phyloP scores from a whole-genome alignment of 2,329 filamentous ascomycete species.

The Thielaviopsis punctulata region DNA sequence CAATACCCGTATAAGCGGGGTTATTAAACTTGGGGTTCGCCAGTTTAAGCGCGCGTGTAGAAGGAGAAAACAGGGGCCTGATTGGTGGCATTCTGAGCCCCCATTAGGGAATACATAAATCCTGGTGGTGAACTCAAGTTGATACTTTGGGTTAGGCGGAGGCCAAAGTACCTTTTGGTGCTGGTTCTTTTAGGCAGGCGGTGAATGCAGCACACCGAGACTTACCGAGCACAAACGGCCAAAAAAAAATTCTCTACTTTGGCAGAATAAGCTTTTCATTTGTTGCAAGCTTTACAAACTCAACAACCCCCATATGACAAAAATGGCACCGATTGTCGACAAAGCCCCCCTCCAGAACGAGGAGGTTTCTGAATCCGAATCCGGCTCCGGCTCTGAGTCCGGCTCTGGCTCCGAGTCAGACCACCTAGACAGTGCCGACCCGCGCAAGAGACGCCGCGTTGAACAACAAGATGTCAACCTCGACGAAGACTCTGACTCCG shows the following conservation, averaged over 20 bases:
- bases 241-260: background rate
- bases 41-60: background rate
- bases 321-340: conserved; percentile 10
- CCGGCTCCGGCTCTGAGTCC: background rate
- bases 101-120: background rate
- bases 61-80: background rate
- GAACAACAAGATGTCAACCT: conserved; percentile 18
- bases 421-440: conserved; percentile 27
- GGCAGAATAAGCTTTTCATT: background rate
- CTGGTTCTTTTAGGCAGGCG: background rate
- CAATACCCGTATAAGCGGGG: background rate
- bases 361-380: background rate
- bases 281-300: background rate
- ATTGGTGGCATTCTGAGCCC: background rate
- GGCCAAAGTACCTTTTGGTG: background rate
- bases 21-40: background rate
- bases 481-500: conserved; percentile 14
- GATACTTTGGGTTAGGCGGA: too few species aligned
- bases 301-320: background rate
- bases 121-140: too few species aligned
- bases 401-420: conserved; percentile 26
- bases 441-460: conserved; percentile 27
- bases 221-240: background rate
- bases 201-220: background rate
- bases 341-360: conserved; percentile 1